A percentile compares a stretch with the other conserved stretches of the same genome.
Conservation (phyloP, 148 eudicot genomes). For the Oxyria digyna region DNA sequence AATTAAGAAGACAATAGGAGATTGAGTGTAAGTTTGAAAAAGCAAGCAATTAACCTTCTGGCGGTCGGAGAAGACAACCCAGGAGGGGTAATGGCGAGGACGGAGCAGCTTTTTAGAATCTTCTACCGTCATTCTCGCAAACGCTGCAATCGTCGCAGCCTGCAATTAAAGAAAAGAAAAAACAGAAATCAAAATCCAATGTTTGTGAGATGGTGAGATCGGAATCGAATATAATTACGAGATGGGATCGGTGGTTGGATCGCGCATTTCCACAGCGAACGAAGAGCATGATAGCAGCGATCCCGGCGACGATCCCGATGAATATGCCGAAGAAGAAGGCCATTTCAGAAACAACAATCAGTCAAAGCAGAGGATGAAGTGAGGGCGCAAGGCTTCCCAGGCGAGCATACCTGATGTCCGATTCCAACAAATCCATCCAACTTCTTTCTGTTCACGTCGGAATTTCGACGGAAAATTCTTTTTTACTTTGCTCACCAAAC, state of each 20-base stretch:
- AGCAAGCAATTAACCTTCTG: slow-evolving; percentile 49
- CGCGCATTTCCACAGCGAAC: slow-evolving; percentile 78
- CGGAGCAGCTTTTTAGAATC: slow-evolving; percentile 82
- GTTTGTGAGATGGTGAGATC: neutral
- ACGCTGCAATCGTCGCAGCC: slow-evolving; percentile 79
- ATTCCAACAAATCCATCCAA: neutral
- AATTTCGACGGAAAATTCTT: neutral
- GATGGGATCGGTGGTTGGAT: slow-evolving; percentile 55
- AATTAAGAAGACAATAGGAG: neutral
- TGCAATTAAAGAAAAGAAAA: neutral
- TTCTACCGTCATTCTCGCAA: slow-evolving; percentile 89
- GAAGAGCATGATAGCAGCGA: slow-evolving; percentile 43
- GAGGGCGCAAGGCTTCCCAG: too few species aligned
- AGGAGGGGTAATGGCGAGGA: slow-evolving; percentile 70
- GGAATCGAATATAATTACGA: slow-evolving; percentile 24
- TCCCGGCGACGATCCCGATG: slow-evolving; percentile 45
- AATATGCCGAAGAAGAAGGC: slow-evolving; percentile 47
- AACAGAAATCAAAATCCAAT: slow-evolving; percentile 2
- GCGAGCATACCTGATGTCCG: neutral
- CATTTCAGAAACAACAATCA: slow-evolving; percentile 21
- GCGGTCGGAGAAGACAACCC: slow-evolving; percentile 83
- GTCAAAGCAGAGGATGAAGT: neutral
- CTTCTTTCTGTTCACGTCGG: neutral
- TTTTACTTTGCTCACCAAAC: neutral
- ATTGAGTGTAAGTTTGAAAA: slow-evolving; percentile 23